A percentile compares a stretch with the other conserved stretches of the same genome.
These are phyloP conservation scores for Tulasnella sp. DNA, from an alignment of 768 basidiomycete species.

Conservation along the genomic window DNA sequence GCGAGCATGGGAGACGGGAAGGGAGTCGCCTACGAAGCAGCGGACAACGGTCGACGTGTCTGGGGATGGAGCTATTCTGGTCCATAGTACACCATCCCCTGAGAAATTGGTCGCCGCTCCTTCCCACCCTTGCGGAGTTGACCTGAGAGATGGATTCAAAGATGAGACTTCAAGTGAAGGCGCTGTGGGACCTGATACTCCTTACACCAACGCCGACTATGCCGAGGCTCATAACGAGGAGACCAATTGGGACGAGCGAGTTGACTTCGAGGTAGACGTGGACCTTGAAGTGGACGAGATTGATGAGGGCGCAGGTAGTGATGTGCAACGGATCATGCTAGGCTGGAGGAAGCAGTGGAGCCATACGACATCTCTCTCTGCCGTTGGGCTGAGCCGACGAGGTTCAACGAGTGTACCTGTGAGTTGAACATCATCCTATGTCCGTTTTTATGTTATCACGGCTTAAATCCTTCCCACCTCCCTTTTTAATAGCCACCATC, in stretches of 20 bases:
- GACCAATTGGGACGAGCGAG: not conserved
- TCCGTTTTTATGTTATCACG: too few relatives aligned
- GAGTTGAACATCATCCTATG: too few relatives aligned
- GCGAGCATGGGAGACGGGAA: too few relatives aligned
- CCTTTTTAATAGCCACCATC: too few relatives aligned
- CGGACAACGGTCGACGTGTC: not conserved
- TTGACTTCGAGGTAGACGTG: constrained; percentile 10
- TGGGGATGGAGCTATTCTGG: not conserved
- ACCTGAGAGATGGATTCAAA: not conserved
- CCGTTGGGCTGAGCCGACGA: too few relatives aligned
- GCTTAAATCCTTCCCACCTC: too few relatives aligned
- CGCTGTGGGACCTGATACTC: not conserved
- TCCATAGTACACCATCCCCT: constrained; percentile 1
- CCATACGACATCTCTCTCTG: not conserved
- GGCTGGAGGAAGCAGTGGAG: constrained; percentile 14
- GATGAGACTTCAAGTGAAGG: not conserved
- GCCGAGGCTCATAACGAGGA: not conserved
- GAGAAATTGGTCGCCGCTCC: not conserved
- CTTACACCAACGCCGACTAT: not conserved
- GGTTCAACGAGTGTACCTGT: too few relatives aligned
- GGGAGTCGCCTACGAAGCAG: constrained; percentile 4
- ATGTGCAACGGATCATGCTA: constrained; percentile 2
- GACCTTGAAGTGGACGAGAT: not conserved
- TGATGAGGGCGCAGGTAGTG: not conserved
- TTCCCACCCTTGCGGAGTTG: not conserved